Percentiles rank a stretch among this genome's conserved stretches.
These are phyloP conservation scores for Umbilicus rupestris DNA, from an alignment of 164 flowering plant species.

Conservation along the genomic window DNA sequence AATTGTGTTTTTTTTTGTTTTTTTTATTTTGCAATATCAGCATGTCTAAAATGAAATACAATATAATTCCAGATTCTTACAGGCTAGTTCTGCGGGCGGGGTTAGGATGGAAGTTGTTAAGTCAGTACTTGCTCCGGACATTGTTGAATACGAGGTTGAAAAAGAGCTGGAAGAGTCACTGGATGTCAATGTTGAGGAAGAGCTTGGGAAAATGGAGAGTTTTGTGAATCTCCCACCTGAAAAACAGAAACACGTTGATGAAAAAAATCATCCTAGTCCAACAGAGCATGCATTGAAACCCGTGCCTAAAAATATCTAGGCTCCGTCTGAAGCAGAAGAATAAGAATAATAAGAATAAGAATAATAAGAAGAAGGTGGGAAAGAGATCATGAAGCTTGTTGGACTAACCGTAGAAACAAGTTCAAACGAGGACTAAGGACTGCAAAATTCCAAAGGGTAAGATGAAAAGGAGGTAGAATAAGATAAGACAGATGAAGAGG, in stretches of 20 bases:
- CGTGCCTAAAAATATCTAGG: no score
- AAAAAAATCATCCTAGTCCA: background rate
- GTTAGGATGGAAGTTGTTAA: background rate
- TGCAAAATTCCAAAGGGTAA: constrained; percentile 12
- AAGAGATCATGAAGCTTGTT: background rate
- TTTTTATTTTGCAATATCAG: no score
- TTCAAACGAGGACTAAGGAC: constrained; percentile 12
- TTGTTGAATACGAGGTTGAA: constrained; percentile 9
- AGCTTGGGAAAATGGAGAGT: background rate
- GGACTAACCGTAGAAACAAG: background rate
- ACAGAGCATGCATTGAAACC: background rate
- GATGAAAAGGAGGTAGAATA: background rate
- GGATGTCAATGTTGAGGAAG: constrained; percentile 1
- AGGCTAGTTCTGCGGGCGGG: no score
- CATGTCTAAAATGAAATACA: no score
- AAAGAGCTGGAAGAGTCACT: constrained; percentile 1
- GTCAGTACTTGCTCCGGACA: no score
- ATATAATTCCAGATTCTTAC: no score
- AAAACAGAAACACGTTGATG: background rate
- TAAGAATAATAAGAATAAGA: no score
- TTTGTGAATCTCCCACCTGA: background rate
- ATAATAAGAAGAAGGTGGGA: background rate
- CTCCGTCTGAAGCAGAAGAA: no score
- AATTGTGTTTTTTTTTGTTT: no score
- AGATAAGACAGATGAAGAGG: constrained; percentile 4